phyloP scores from a whole-genome alignment of 2,329 filamentous ascomycete species.

The Phialemoniopsis sp. region DNA sequence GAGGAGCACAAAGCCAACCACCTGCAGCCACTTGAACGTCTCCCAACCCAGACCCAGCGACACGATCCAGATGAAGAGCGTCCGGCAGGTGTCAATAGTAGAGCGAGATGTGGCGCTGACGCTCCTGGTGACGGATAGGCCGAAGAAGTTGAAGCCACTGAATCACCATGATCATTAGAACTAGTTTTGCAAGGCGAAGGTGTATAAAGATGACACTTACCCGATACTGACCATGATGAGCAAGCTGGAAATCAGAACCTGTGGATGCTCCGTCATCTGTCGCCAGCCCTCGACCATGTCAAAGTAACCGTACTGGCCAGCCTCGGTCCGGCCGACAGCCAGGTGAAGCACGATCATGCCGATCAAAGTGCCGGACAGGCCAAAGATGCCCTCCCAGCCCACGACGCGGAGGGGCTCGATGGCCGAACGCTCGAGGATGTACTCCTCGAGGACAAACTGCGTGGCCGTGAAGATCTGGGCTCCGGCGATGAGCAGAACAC shows the following conservation, averaged over 20 bases:
- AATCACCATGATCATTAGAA: conserved; percentile 3
- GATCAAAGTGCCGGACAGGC: conserved; percentile 73
- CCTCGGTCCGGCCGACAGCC: conserved; percentile 67
- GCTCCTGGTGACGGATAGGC: conserved; percentile 81
- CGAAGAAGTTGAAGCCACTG: conserved; percentile 98
- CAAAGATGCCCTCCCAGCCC: conserved; percentile 94
- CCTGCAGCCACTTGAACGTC: conserved; percentile 95
- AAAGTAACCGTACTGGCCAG: conserved; percentile 78
- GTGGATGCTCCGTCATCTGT: conserved; percentile 68
- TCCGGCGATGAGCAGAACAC: conserved; percentile 84
- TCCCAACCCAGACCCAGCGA: conserved; percentile 94
- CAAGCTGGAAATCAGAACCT: conserved; percentile 72
- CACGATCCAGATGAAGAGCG: conserved; percentile 96
- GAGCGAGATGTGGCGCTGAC: conserved; percentile 92
- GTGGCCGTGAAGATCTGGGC: conserved; percentile 96
- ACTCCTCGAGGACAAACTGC: conserved; percentile 95
- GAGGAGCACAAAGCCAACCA: conserved; percentile 79
- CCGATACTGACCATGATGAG: conserved; percentile 98
- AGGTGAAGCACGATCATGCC: conserved; percentile 80
- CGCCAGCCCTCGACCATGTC: conserved; percentile 83
- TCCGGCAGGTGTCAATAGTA: conserved; percentile 96
- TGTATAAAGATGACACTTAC: conserved; percentile 43
- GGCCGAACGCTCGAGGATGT: conserved; percentile 65
- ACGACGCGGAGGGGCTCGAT: conserved; percentile 85
- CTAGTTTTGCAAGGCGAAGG: not conserved